These are phyloP conservation scores for Ettlia oleoabundans DNA, from an alignment of 139 green algal genomes.

Conservation along the genomic window DNA sequence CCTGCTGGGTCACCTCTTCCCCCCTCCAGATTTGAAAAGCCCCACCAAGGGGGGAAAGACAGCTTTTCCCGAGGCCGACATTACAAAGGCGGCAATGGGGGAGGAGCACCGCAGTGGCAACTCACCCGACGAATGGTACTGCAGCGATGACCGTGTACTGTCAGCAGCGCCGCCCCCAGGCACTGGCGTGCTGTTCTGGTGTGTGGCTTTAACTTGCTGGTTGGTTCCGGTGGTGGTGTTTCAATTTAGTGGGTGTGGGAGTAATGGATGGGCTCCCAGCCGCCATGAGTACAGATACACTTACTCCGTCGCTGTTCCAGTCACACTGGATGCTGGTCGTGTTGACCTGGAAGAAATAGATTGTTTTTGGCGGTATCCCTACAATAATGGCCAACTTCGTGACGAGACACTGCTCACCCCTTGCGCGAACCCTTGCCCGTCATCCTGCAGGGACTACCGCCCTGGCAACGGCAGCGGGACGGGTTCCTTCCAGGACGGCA, in stretches of 20 bases:
- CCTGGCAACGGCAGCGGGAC: slow-evolving; percentile 19
- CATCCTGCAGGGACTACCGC: slow-evolving; percentile 20
- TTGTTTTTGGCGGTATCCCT: too few species aligned
- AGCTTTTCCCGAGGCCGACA: slow-evolving; percentile 37
- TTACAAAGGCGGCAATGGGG: not conserved
- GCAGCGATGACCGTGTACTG: slow-evolving; percentile 32
- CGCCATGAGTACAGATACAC: too few species aligned
- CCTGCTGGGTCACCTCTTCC: not conserved
- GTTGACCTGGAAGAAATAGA: too few species aligned
- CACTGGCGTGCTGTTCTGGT: slow-evolving; percentile 48
- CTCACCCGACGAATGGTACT: slow-evolving; percentile 41
- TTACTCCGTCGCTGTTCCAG: not conserved
- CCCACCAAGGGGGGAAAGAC: slow-evolving; percentile 38
- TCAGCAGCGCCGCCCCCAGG: slow-evolving; percentile 2
- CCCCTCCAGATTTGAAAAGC: not conserved
- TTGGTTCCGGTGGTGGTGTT: not conserved
- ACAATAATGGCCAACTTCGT: too few species aligned
- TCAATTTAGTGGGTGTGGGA: not conserved
- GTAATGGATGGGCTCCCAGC: too few species aligned
- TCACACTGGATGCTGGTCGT: too few species aligned
- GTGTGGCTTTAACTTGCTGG: not conserved
- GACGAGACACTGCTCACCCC: too few species aligned
- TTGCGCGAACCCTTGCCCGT: too few species aligned
- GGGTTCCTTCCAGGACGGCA: slow-evolving; percentile 36
- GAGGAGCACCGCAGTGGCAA: not conserved